A percentile compares a stretch with the other conserved stretches of the same genome.
phyloP scores from a whole-genome alignment of 108 stramenopile species.

The Pseudonitzschia multiseries region DNA sequence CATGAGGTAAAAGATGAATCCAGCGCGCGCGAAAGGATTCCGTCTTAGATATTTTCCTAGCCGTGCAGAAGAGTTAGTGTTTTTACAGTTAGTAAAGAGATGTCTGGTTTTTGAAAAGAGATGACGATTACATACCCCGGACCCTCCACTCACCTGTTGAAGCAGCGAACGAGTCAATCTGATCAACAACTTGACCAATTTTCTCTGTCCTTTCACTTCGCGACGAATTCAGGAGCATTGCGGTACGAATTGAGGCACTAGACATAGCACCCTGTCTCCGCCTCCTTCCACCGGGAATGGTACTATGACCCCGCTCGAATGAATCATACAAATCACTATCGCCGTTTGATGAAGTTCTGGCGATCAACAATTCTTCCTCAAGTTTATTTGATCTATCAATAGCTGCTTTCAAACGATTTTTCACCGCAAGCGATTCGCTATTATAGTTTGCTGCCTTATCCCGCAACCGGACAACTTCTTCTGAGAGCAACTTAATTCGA shows the following conservation, averaged over 20 bases:
- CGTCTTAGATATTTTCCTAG: constrained; percentile 63
- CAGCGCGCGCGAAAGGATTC: constrained; percentile 71
- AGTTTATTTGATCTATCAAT: constrained; percentile 54
- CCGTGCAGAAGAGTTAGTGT: neutral
- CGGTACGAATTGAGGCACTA: constrained; percentile 61
- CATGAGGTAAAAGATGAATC: constrained; percentile 72
- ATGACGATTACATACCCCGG: neutral
- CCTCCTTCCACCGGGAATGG: neutral
- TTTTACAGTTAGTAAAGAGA: neutral
- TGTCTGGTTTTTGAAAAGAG: neutral
- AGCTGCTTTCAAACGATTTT: constrained; percentile 68
- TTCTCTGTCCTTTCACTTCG: constrained; percentile 65
- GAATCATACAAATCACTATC: constrained; percentile 18
- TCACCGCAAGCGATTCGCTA: constrained; percentile 61
- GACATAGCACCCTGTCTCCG: constrained; percentile 16
- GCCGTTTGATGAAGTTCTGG: neutral
- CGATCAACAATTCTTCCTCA: constrained; percentile 47
- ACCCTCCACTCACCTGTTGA: constrained; percentile 38
- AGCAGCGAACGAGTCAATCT: constrained; percentile 66
- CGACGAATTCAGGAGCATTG: constrained; percentile 60
- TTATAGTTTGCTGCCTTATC: constrained; percentile 49
- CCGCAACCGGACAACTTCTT: constrained; percentile 69
- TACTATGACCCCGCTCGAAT: constrained; percentile 7
- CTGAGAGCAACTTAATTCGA: constrained; percentile 64
- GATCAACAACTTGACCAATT: constrained; percentile 68